phyloP scores from a whole-genome alignment of 352 stramenopile species.

The Phytophthora europaea region DNA sequence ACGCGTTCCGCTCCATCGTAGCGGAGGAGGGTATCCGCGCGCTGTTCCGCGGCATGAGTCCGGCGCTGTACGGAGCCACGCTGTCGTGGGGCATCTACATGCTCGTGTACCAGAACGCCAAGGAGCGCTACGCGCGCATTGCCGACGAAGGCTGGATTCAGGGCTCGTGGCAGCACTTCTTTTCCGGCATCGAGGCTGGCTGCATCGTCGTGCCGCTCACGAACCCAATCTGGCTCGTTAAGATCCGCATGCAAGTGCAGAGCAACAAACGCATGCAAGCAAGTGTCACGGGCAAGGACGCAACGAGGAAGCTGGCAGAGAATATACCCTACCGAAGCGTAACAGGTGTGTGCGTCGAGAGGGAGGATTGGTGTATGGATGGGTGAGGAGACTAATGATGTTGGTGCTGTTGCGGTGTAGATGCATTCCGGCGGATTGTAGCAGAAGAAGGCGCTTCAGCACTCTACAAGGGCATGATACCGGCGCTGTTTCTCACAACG shows the following conservation, averaged over 20 bases:
- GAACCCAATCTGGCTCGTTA: conserved; percentile 99
- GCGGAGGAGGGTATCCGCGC: conserved; percentile 88
- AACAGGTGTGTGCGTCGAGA: conserved; percentile 52
- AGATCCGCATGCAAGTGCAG: conserved; percentile 97
- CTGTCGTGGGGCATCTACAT: conserved; percentile 99
- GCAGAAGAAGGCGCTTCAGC: conserved; percentile 94
- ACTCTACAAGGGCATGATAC: conserved; percentile 97
- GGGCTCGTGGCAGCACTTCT: conserved; percentile 86
- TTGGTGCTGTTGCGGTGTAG: conserved; percentile 35
- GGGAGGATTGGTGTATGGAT: not conserved
- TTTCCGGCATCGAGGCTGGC: conserved; percentile 81
- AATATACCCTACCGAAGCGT: conserved; percentile 78
- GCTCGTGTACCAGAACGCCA: conserved; percentile 98
- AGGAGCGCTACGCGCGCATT: conserved; percentile 85
- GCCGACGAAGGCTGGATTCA: conserved; percentile 77
- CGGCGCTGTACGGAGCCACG: conserved; percentile 96
- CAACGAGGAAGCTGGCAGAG: conserved; percentile 58
- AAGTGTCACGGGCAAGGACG: conserved; percentile 58
- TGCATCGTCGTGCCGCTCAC: conserved; percentile 96
- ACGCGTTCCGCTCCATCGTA: conserved; percentile 82
- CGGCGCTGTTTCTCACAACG: conserved; percentile 96
- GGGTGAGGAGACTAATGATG: conserved; percentile 1
- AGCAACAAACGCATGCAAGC: conserved; percentile 62
- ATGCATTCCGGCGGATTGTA: conserved; percentile 95
- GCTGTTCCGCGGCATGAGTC: conserved; percentile 95